These are phyloP conservation scores for Vinca major DNA, from an alignment of 305 asterid genomes.

Conservation along the genomic window DNA sequence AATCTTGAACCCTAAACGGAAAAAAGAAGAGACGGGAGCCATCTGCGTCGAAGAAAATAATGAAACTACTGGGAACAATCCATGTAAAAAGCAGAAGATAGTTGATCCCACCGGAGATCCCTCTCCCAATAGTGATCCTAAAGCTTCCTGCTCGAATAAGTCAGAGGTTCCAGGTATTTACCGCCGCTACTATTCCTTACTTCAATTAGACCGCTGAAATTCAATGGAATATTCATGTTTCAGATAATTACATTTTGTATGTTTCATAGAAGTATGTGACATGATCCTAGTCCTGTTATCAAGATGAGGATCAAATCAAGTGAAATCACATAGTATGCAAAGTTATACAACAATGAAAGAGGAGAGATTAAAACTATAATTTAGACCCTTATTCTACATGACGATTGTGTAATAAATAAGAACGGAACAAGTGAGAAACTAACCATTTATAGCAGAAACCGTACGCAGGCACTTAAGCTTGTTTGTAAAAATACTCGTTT, in stretches of 20 bases:
- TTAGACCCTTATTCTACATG: not conserved
- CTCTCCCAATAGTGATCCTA: slow-evolving; percentile 9
- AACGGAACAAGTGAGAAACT: not conserved
- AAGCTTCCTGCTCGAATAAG: slow-evolving; percentile 17
- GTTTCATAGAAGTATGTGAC: not conserved
- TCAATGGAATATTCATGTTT: not conserved
- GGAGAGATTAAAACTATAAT: not conserved
- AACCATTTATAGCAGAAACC: not conserved
- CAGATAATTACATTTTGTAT: not conserved
- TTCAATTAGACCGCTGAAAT: not conserved
- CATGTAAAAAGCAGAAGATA: slow-evolving; percentile 31
- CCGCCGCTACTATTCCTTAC: not conserved
- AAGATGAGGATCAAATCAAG: not conserved
- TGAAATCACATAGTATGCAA: not conserved
- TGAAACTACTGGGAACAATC: slow-evolving; percentile 23
- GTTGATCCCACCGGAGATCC: slow-evolving; percentile 16
- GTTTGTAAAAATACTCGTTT: not conserved
- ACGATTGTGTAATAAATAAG: not conserved
- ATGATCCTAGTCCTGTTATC: not conserved
- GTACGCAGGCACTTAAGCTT: not conserved
- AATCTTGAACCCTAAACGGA: slow-evolving; percentile 43
- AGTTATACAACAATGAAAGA: not conserved
- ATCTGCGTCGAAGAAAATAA: slow-evolving; percentile 11
- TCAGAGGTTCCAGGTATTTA: slow-evolving; percentile 50
- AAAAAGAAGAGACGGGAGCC: slow-evolving; percentile 22